Conservation (phyloP, 176 grass and related monocot species). For the Raddia guianensis region DNA sequence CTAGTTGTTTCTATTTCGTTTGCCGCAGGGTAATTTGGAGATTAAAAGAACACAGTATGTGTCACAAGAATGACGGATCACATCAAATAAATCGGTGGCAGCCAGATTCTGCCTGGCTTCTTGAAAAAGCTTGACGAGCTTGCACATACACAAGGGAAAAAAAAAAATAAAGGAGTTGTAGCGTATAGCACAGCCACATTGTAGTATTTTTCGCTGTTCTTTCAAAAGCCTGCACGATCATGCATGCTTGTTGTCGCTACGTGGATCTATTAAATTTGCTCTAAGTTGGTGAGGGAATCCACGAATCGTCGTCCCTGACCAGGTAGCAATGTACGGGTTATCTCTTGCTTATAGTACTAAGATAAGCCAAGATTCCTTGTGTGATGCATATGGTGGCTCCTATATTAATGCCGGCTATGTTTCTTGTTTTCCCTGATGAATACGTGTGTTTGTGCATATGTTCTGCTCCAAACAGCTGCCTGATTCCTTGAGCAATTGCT, state of each 20-base stretch:
- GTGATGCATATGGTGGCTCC: slow-evolving; percentile 41
- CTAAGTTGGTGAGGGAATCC: slow-evolving; percentile 35
- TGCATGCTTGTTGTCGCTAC: slow-evolving; percentile 34
- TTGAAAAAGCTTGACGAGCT: slow-evolving; percentile 22
- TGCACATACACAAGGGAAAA: background rate
- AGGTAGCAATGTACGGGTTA: slow-evolving; percentile 3
- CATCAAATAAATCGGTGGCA: background rate
- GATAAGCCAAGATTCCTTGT: slow-evolving; percentile 30
- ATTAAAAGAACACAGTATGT: background rate
- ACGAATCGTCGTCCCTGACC: slow-evolving; percentile 16
- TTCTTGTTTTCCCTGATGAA: slow-evolving; percentile 13
- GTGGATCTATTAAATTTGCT: slow-evolving; percentile 33
- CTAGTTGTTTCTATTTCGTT: too few relatives aligned
- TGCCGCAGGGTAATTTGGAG: background rate
- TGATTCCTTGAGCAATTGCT: slow-evolving; percentile 39
- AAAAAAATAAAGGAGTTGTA: background rate
- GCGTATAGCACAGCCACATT: background rate
- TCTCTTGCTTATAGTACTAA: slow-evolving; percentile 4
- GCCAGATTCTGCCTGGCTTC: background rate
- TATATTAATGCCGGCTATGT: slow-evolving; percentile 8
- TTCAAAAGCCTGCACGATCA: slow-evolving; percentile 25
- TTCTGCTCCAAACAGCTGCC: slow-evolving; percentile 39
- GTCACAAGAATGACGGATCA: background rate
- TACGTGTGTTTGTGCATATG: slow-evolving; percentile 35
- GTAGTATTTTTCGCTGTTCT: slow-evolving; percentile 38